Evolutionary conservation across 2,329 filamentous ascomycete genomes (phyloP), one percentile per base, ranked within the genome.

Genomic region (Colletotrichum sp.): DNA sequence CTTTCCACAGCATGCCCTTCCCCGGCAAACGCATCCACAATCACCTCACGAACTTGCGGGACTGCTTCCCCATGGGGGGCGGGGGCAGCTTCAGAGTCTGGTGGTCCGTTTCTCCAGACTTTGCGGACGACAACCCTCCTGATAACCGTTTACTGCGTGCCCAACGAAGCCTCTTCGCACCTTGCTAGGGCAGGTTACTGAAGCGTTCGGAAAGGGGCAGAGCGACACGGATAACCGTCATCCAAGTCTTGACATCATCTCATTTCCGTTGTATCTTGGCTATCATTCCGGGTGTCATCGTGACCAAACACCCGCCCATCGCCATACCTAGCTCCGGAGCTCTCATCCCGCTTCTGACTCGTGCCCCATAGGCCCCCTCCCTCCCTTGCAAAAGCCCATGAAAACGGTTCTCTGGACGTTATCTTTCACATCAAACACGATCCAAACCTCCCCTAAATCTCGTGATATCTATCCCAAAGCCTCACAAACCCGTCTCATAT

Each of bases 61-160:
- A 70, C 71, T 54, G 12, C 8, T 33, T 73, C 71, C 71, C 71
- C 71, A 7, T 73, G 71, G 71, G 71, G 71, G 29, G 68, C 68
- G 66, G 70, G 71, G 71, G 31, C 12, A 12, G 9, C 24, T 13
- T 33, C 33, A 15, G 29, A 13, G 5, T 33, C 21, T 5, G 5
- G 11, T 38, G 16, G 7, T 9, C 61, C 61, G 33, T 70, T 24
- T 70, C 51, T 21, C 57, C 57, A 24, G 57, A 9, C 7, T 21
- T 33, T 2, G 31, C 21, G 57, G 31, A 36, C 57, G 16, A 24
- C 29, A 36, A 16, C 12, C 31, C 11, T 61, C 4, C 0, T 34
- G 4, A 16, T 18, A 29, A 57, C 54, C 5, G 21, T 57, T 7
- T 47, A 0, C 18, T 47, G 0, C 3, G 2, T 47, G 2, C 38